phyloP scores from a whole-genome alignment of 345 rosid genomes.

The Rubroshorea leprosula region DNA sequence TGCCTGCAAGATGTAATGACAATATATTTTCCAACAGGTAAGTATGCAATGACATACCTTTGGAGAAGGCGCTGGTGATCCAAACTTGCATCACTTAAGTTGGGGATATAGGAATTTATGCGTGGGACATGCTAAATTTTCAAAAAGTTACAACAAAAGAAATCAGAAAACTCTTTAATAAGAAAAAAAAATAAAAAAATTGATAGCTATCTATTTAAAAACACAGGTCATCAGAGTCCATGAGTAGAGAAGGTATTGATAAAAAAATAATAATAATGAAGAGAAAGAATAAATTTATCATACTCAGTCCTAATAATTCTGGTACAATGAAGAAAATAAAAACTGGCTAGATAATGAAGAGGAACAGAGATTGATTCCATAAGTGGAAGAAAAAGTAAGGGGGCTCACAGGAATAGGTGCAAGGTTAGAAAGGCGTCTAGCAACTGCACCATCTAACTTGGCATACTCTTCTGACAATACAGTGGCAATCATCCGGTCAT shows the following conservation, averaged over 20 bases:
- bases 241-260: too few relatives aligned
- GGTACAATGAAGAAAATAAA: too few relatives aligned
- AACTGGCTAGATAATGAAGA: too few relatives aligned
- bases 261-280: neutral
- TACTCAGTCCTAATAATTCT: too few relatives aligned
- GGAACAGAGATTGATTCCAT: too few relatives aligned
- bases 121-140: conserved; percentile 67
- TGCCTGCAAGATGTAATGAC: neutral
- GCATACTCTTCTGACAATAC: conserved; percentile 76
- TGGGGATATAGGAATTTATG: conserved; percentile 78
- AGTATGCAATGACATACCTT: conserved; percentile 38
- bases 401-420: conserved; percentile 67
- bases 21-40: conserved; percentile 4
- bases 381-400: neutral
- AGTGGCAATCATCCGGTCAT: conserved; percentile 83
- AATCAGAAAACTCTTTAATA: neutral
- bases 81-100: conserved; percentile 64
- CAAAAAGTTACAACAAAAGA: conserved; percentile 13
- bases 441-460: conserved; percentile 70
- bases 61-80: conserved; percentile 89
- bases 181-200: too few relatives aligned
- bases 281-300: too few relatives aligned
- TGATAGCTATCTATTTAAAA: neutral
- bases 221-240: too few relatives aligned
- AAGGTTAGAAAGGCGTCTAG: conserved; percentile 63